Base-by-base conservation (phyloP, 805 yeast species). In the Wickerhamomyces strasburgensis region DNA sequence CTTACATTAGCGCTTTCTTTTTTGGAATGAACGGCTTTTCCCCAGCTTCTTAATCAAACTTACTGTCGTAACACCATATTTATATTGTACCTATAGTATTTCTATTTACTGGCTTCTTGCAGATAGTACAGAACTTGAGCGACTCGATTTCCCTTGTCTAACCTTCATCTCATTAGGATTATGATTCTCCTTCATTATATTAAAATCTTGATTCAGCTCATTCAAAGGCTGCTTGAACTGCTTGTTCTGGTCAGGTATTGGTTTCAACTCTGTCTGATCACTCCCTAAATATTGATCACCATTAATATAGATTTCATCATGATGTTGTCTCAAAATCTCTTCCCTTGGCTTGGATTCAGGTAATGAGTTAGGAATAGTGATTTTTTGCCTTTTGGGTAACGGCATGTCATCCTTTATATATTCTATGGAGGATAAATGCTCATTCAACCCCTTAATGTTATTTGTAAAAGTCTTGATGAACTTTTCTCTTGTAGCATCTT, bases 341-440 rank as follows among this genome's bases (percentile, higher is more conserved):
- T 48, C 45, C 19, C 54, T 39, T 8, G 44, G n/a, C 14, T 32
- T 31, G 1, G 41, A 28, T 6, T 19, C 32, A 10, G 56, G 54
- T 11, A 48, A 33, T 1, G 29, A 14, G 3, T 34, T 31, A 8
- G 31, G 11, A 2, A 31, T 23, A 6, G 21, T 29, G 5, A 50
- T 8, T 33, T 52, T 49, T 27, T 46, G 51, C 34, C 48, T 50
- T 31, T 47, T 47, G 17, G 52, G 53, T 3, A 37, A 29, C 14
- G 37, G 48, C 2, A n/a, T 5, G 2, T 43, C 46, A 19, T 48
- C 51, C 14, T 31, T 23, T 3, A 14, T 15, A 21, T 43, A 43
- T 9, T 18, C 29, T 1, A 50, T 32, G 2, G 39, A 27, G 4
- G 43, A 17, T 1, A 37, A 37, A 13, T 39, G 26, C 1, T 27